Percentiles rank a stretch among this genome's conserved stretches.
These are phyloP conservation scores for Candida odintsovae DNA, from an alignment of 805 yeast species.

Conservation along the genomic window DNA sequence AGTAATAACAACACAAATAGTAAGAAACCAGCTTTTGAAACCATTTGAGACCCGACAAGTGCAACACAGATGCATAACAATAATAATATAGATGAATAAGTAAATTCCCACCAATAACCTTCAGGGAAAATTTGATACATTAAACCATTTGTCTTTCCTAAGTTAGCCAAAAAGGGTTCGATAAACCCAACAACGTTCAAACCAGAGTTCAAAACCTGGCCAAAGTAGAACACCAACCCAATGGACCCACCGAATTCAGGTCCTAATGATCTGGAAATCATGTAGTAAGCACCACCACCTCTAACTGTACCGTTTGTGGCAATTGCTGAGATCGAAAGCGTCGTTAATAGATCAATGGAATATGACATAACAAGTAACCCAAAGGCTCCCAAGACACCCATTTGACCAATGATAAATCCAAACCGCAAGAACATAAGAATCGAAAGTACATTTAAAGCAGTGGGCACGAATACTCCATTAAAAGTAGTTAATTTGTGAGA, in stretches of 20 bases:
- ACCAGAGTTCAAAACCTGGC: slow-evolving; percentile 88
- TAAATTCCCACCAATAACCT: slow-evolving; percentile 60
- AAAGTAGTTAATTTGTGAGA: slow-evolving; percentile 66
- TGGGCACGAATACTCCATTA: slow-evolving; percentile 90
- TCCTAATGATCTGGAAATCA: slow-evolving; percentile 92
- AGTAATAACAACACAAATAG: slow-evolving; percentile 60
- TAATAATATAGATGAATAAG: slow-evolving; percentile 66
- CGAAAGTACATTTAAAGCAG: slow-evolving; percentile 85
- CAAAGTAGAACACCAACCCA: slow-evolving; percentile 89
- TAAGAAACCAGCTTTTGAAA: slow-evolving; percentile 75
- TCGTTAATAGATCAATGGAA: slow-evolving; percentile 75
- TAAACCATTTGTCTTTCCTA: slow-evolving; percentile 57
- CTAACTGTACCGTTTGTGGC: slow-evolving; percentile 96
- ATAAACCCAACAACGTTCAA: slow-evolving; percentile 94
- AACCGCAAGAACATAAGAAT: slow-evolving; percentile 93
- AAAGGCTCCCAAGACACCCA: slow-evolving; percentile 80
- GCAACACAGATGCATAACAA: slow-evolving; percentile 71
- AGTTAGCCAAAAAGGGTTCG: slow-evolving; percentile 81
- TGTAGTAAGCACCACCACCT: slow-evolving; percentile 98
- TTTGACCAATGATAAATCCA: slow-evolving; percentile 92
- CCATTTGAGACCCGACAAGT: slow-evolving; percentile 72
- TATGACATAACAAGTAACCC: slow-evolving; percentile 67
- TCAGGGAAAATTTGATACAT: slow-evolving; percentile 57
- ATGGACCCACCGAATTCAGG: slow-evolving; percentile 99
- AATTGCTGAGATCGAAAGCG: slow-evolving; percentile 88